Evolutionary conservation across 352 stramenopile genomes (phyloP), one percentile per base, ranked within the genome.

Genomic region (Phytophthora citricola): DNA sequence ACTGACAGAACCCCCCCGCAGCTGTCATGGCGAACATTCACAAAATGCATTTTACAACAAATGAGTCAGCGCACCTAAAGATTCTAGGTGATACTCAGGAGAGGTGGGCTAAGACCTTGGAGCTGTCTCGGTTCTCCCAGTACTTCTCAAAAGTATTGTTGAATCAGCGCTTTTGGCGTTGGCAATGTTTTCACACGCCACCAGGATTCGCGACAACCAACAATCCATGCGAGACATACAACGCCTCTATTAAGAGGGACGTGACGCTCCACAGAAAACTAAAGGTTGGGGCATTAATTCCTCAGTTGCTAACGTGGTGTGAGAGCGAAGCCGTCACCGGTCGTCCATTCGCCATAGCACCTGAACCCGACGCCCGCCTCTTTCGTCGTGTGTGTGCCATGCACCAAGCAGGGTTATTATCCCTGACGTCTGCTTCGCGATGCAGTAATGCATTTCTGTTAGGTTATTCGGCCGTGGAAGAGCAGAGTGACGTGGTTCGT

Each of bases 161-260:
- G 5, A 56, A 63, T 2, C 9, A 52, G 8, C n/a, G 27, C 1
- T 15, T 69, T 3, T 48, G 47, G 46, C 14, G 53, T 0, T 79
- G 66, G 55, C 44, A 75, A 4, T 71, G 62, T 12, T 54, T 51
- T 15, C 41, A 66, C n/a, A 65, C 66, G 4, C 50, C 71, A 0
- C n/a, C 45, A 5, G 65, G 61, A 1, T 69, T 47, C 38, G 70
- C 70, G 0, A 63, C 66, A 3, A 69, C 60, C 0, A 78, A 69
- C 43, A 69, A 74, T 9, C 56, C 57, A 0, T 57, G 59, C 11
- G 65, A 78, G 24, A 61, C 66, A 1, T 79, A 58, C 17, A 79
- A 73, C 41, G 36, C 39, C 0, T 31, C 17, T 0, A 44, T 75
- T 22, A 79, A 76, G 49, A 51, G 58, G 5, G 58, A 71, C 8